phyloP scores from a whole-genome alignment of 139 green algal genomes.

The Chlorella sp. region DNA sequence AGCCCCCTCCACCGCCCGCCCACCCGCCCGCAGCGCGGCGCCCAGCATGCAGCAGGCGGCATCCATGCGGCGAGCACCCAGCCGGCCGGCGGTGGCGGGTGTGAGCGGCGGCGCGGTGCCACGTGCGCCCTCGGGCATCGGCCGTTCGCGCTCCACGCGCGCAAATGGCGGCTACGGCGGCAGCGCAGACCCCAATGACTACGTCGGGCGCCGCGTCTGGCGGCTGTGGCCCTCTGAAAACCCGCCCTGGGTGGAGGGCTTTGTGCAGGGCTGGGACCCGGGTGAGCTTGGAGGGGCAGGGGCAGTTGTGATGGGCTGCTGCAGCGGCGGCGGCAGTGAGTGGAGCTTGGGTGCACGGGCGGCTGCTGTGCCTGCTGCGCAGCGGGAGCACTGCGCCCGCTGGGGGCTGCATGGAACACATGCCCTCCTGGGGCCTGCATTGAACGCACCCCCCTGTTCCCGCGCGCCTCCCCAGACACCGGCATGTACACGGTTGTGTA shows the following conservation, averaged over 20 bases:
- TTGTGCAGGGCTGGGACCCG: constrained; percentile 51
- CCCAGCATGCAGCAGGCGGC: constrained; percentile 7
- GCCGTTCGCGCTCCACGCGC: constrained; percentile 11
- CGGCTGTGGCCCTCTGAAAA: constrained; percentile 45
- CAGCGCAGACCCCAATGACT: constrained; percentile 4
- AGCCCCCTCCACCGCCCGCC: not conserved
- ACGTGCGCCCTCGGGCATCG: not conserved
- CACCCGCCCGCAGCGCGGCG: not conserved
- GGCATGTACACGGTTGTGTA: constrained; percentile 44
- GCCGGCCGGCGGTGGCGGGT: not conserved
- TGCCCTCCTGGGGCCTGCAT: not conserved
- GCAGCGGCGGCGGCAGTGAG: no score
- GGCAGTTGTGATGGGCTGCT: no score
- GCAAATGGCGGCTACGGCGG: not conserved
- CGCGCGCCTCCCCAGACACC: not conserved
- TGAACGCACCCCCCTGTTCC: not conserved
- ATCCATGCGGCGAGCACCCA: not conserved
- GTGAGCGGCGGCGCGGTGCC: constrained; percentile 1
- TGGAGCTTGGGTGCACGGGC: no score
- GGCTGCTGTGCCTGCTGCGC: not conserved
- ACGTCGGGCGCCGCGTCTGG: constrained; percentile 29
- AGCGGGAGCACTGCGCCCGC: no score
- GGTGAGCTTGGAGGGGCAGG: no score
- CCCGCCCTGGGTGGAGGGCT: constrained; percentile 51
- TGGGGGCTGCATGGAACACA: not conserved